Percentiles rank a stretch among this genome's conserved stretches.
These are phyloP conservation scores for Termitomyces sp. DNA, from an alignment of 768 basidiomycete genomes.

Conservation along the genomic window DNA sequence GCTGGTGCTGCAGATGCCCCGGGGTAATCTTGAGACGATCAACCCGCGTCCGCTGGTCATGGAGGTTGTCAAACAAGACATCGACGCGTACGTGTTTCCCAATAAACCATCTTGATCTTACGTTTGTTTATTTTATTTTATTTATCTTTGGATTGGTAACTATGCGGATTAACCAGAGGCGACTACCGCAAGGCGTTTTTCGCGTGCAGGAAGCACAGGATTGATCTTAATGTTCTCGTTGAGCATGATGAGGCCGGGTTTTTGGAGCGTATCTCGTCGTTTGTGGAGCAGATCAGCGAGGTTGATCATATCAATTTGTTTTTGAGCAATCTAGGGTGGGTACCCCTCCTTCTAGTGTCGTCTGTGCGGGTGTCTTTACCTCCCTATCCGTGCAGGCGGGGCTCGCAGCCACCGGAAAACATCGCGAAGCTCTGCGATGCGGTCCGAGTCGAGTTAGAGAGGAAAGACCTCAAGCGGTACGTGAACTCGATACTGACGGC, in stretches of 20 bases:
- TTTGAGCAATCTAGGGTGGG: slow-evolving; percentile 75
- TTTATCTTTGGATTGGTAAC: background rate
- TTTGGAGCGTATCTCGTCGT: slow-evolving; percentile 50
- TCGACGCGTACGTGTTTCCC: slow-evolving; percentile 53
- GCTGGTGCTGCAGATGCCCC: slow-evolving; percentile 93
- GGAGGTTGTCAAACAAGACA: slow-evolving; percentile 70
- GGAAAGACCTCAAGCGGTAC: slow-evolving; percentile 67
- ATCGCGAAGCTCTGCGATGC: slow-evolving; percentile 73
- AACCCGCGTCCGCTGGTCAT: slow-evolving; percentile 90
- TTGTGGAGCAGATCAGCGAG: slow-evolving; percentile 83
- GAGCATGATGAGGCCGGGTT: slow-evolving; percentile 73
- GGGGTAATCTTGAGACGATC: slow-evolving; percentile 95
- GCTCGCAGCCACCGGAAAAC: slow-evolving; percentile 48
- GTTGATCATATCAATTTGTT: slow-evolving; percentile 93
- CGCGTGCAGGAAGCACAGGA: slow-evolving; percentile 87
- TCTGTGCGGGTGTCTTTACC: background rate
- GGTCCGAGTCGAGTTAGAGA: slow-evolving; percentile 67
- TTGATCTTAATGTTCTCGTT: slow-evolving; percentile 86
- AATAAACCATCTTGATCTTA: too few relatives aligned
- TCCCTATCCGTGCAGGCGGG: slow-evolving; percentile 39
- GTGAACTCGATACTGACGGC: slow-evolving; percentile 90
- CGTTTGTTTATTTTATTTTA: too few relatives aligned
- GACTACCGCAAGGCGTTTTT: slow-evolving; percentile 85
- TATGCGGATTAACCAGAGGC: slow-evolving; percentile 36
- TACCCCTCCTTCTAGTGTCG: slow-evolving; percentile 12